Evolutionary conservation across 768 basidiomycete species (phyloP).

Genomic region (Mycena capillaripes): DNA sequence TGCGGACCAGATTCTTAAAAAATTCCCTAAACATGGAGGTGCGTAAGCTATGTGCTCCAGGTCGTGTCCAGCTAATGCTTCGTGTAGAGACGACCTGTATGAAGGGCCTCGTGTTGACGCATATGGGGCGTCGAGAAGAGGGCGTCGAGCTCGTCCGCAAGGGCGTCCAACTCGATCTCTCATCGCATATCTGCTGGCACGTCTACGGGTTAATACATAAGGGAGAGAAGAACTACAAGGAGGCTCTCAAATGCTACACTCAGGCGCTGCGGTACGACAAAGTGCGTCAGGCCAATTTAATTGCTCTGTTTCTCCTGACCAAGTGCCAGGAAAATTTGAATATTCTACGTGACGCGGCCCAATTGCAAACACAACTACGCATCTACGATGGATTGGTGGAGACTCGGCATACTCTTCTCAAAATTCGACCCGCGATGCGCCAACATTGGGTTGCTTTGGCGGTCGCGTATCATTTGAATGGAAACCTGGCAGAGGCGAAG

Average conservation of each 20-base stretch:
- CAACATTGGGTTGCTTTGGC: constrained; percentile 93
- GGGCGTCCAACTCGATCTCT: constrained; percentile 84
- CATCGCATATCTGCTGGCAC: constrained; percentile 98
- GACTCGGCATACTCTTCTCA: constrained; percentile 85
- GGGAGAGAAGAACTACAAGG: constrained; percentile 94
- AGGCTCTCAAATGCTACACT: constrained; percentile 92
- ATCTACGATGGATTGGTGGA: constrained; percentile 84
- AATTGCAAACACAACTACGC: constrained; percentile 90
- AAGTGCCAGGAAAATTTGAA: constrained; percentile 88
- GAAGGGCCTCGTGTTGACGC: constrained; percentile 91
- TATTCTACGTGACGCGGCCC: constrained; percentile 91
- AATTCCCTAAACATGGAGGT: constrained; percentile 97
- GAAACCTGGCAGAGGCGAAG: constrained; percentile 78
- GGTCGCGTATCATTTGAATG: constrained; percentile 89
- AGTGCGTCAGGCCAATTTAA: constrained; percentile 59
- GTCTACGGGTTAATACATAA: constrained; percentile 96
- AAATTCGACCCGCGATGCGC: constrained; percentile 84
- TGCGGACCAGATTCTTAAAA: constrained; percentile 95
- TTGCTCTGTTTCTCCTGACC: not conserved
- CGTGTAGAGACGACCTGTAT: constrained; percentile 91
- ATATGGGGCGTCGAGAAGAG: constrained; percentile 84
- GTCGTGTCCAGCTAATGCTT: not conserved
- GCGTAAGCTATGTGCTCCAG: constrained; percentile 36
- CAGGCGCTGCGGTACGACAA: constrained; percentile 92
- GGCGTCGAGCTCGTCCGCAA: constrained; percentile 89